A percentile compares a stretch with the other conserved stretches of the same genome.
These are phyloP conservation scores for Aspergillus steynii DNA, from an alignment of 495 filamentous ascomycete species.

Conservation along the genomic window DNA sequence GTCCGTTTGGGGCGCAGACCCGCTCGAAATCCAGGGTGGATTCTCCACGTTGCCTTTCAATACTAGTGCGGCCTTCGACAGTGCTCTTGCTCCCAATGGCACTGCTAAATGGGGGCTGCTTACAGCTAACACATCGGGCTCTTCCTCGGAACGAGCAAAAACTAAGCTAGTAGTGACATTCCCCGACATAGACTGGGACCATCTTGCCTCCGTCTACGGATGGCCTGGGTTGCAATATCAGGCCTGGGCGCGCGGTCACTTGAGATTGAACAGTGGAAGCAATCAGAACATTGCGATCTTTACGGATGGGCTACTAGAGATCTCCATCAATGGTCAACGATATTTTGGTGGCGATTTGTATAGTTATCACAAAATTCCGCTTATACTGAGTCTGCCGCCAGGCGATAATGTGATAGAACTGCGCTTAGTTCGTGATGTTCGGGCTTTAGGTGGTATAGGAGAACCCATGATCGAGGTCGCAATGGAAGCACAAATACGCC, in stretches of 20 bases:
- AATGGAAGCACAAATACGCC: slow-evolving; percentile 30
- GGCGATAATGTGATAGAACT: slow-evolving; percentile 53
- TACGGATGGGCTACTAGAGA: slow-evolving; percentile 48
- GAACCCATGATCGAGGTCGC: slow-evolving; percentile 39
- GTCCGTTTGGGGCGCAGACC: slow-evolving; percentile 61
- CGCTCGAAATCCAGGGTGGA: slow-evolving; percentile 53
- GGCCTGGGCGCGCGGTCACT: slow-evolving; percentile 55
- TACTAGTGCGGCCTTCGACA: slow-evolving; percentile 39
- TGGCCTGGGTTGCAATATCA: slow-evolving; percentile 63
- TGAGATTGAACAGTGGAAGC: slow-evolving; percentile 32
- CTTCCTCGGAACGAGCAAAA: slow-evolving; percentile 19
- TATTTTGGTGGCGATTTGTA: slow-evolving; percentile 62
- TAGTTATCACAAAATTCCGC: slow-evolving; percentile 47
- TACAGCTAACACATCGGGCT: slow-evolving; percentile 24
- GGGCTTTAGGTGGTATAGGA: slow-evolving; percentile 50
- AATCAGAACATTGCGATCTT: slow-evolving; percentile 39
- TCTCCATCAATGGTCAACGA: slow-evolving; percentile 48
- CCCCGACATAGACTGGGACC: slow-evolving; percentile 49
- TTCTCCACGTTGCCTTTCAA: slow-evolving; percentile 47
- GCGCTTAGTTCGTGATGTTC: slow-evolving; percentile 54
- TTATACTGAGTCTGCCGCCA: slow-evolving; percentile 48
- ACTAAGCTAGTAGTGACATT: slow-evolving; percentile 45
- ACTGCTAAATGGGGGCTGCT: slow-evolving; percentile 45
- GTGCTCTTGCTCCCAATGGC: slow-evolving; percentile 52
- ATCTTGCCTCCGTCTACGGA: slow-evolving; percentile 55